Evolutionary conservation across 2,329 filamentous ascomycete genomes (phyloP).

Genomic region (Nemania serpens): DNA sequence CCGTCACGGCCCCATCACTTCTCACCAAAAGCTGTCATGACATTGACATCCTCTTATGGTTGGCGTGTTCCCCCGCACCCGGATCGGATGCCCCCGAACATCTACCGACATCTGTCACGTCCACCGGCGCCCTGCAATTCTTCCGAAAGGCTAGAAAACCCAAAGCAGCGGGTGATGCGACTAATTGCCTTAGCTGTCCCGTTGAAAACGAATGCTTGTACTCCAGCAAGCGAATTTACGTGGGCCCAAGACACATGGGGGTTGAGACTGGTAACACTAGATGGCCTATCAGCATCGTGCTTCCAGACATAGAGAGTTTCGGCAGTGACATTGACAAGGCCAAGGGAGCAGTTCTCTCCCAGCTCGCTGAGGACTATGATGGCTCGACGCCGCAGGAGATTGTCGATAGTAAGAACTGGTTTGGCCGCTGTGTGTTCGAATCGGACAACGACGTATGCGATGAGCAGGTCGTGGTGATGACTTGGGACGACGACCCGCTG

Average conservation of each 20-base stretch:
- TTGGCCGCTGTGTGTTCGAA: constrained; percentile 94
- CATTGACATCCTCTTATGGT: constrained; percentile 89
- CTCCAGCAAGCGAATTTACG: constrained; percentile 82
- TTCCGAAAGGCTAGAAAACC: constrained; percentile 82
- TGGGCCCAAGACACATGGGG: constrained; percentile 64
- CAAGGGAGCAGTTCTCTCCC: constrained; percentile 44
- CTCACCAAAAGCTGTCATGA: constrained; percentile 97
- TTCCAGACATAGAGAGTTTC: constrained; percentile 87
- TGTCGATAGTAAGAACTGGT: constrained; percentile 69
- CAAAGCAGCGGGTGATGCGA: constrained; percentile 70
- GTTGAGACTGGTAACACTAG: constrained; percentile 67
- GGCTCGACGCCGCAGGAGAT: constrained; percentile 51
- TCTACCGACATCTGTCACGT: constrained; percentile 75
- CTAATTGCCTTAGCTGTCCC: constrained; percentile 84
- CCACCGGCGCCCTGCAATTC: constrained; percentile 75
- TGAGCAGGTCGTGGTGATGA: constrained; percentile 86
- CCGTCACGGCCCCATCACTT: constrained; percentile 76
- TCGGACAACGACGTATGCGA: constrained; percentile 92
- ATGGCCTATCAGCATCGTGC: constrained; percentile 90
- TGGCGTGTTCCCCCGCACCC: constrained; percentile 74
- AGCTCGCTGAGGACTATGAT: constrained; percentile 57
- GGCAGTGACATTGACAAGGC: constrained; percentile 49
- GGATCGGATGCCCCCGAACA: constrained; percentile 61
- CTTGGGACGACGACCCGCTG: constrained; percentile 75
- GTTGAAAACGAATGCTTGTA: constrained; percentile 78